Conservation (phyloP, 345 rosid species). For the Pugionium cornutum region DNA sequence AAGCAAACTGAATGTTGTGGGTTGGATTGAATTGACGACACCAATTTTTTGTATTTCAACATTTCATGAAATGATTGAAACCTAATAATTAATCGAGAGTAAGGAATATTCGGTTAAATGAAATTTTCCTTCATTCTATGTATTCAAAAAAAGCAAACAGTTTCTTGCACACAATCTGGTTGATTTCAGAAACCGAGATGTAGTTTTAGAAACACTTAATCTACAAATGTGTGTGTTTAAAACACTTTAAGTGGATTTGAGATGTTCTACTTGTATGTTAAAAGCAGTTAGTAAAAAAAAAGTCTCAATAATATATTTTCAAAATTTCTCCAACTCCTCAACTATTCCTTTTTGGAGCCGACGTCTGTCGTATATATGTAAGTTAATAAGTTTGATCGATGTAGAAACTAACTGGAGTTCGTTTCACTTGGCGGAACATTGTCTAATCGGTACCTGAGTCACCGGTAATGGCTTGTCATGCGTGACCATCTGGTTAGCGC, state of each 20-base stretch:
- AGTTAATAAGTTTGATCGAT: too few species aligned
- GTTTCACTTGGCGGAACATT: too few species aligned
- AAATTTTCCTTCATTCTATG: background rate
- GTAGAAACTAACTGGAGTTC: too few species aligned
- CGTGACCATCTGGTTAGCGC: too few species aligned
- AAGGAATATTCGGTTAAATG: background rate
- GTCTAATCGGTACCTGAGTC: too few species aligned
- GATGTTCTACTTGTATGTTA: background rate
- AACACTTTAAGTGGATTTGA: background rate
- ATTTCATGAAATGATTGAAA: too few species aligned
- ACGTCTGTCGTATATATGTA: too few species aligned
- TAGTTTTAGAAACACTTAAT: too few species aligned
- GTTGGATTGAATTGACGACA: constrained; percentile 7
- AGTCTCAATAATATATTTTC: too few species aligned
- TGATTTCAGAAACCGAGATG: background rate
- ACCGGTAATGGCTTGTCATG: too few species aligned
- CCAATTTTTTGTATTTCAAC: background rate
- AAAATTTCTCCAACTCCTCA: too few species aligned
- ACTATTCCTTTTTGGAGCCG: too few species aligned
- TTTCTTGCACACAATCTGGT: background rate
- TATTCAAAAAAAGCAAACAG: background rate
- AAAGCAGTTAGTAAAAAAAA: background rate
- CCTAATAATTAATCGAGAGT: background rate
- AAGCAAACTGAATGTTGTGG: background rate
- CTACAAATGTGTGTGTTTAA: background rate